Evolutionary conservation across 2,329 filamentous ascomycete species (phyloP), one percentile per base, ranked within the genome.

Genomic region (Geosmithia morbida): DNA sequence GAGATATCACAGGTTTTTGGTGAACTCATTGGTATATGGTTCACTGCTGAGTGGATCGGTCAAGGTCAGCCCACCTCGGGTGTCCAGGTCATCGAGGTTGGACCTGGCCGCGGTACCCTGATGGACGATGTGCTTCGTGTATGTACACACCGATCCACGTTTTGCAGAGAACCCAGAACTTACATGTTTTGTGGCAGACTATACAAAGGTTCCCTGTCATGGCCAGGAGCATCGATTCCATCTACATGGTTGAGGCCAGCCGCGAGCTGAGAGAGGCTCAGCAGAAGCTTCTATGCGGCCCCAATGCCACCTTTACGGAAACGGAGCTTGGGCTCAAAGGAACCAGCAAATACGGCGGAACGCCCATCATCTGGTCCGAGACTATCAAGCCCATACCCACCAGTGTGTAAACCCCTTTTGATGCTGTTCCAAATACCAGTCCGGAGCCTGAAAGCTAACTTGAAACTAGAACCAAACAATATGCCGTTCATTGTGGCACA

Each of bases 1-100:
- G 92, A 98, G 65, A 97, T 98, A 56, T 96, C 89, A 1, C 92
- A 97, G 61, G 77, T 97, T 13, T 98, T 98, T 66, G 92, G 92
- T 20, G 92, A 98, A 66, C 73, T 98, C 26, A 72, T 97, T 48
- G 92, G 87, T 4, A 78, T 98, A 55, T 98, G 92, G 92, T 82
- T 95, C 51, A 83, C 97, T 46, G 82, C 90, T 41, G 92, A 98
- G 71, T 98, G 92, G 90, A 85, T 97, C 62, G 83, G 85, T 41
- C 92, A 98, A 62, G 89, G 88, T 16, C 75, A 74, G 50, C 84
- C 77, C 48, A 77, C 69, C 51, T 71, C 75, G 29, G 87, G 86
- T 22, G 81, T 96, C 16, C 84, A 96, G 61, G 71, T 98, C 53
- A 87, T 98, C 58, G 92, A 98, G 65, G 81, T 97, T 54, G 92